Conservation (phyloP, 2,329 filamentous ascomycete species). For the Clonostachys sp. region DNA sequence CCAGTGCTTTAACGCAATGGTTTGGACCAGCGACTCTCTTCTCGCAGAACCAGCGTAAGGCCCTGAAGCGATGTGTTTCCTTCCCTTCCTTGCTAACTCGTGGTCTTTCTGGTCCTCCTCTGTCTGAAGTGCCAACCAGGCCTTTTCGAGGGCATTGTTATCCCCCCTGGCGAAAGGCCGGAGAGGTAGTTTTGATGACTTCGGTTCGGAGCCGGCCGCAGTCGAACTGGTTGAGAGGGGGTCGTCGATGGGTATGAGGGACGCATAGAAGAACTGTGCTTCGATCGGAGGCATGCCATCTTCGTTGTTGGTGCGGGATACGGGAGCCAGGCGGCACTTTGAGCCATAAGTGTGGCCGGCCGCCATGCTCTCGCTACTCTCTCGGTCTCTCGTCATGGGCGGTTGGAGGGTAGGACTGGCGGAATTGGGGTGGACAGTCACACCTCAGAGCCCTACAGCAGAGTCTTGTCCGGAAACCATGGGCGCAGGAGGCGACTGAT, state of each 20-base stretch:
- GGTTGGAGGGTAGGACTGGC: no score
- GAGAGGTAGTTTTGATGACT: constrained; percentile 53
- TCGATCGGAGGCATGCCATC: constrained; percentile 54
- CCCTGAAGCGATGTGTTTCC: constrained; percentile 10
- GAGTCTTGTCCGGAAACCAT: no score
- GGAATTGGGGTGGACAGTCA: no score
- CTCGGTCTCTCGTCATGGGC: no score
- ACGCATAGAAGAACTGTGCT: constrained; percentile 83
- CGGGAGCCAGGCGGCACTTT: constrained; percentile 51
- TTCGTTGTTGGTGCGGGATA: constrained; percentile 28
- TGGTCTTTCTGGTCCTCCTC: constrained; percentile 44
- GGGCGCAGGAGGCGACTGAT: no score
- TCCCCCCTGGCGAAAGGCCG: constrained; percentile 77
- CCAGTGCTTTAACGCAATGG: constrained; percentile 39
- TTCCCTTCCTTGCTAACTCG: constrained; percentile 16
- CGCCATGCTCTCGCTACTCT: no score
- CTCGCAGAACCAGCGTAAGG: constrained; percentile 23
- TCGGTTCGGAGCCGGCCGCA: constrained; percentile 43
- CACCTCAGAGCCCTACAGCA: no score
- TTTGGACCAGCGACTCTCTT: constrained; percentile 32
- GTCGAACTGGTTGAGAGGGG: constrained; percentile 65
- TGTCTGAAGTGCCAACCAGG: constrained; percentile 63
- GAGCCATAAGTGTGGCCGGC: constrained; percentile 53
- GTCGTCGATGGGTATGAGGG: constrained; percentile 79
- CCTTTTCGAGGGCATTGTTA: constrained; percentile 73